Conservation (phyloP, 148 eudicot species). For the Vaccinium myrtillus region DNA sequence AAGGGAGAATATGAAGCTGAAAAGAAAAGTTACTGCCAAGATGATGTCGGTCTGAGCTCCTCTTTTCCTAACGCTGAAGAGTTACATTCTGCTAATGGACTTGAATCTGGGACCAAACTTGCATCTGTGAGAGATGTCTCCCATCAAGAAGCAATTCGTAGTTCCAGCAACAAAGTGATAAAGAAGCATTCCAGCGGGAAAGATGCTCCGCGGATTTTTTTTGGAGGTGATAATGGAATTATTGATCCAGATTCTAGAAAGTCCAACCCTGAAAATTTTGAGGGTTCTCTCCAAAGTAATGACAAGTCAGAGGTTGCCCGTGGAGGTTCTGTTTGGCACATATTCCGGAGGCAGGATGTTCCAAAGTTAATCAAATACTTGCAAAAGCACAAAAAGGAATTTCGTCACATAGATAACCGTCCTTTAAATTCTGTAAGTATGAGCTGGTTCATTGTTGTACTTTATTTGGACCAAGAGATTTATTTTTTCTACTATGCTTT, state of each 20-base stretch:
- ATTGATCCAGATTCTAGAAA: background rate
- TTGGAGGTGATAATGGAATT: background rate
- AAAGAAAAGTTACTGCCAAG: background rate
- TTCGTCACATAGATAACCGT: conserved; percentile 52
- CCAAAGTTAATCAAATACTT: conserved; percentile 62
- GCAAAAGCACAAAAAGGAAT: conserved; percentile 57
- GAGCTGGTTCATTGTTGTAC: background rate
- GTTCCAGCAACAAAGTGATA: background rate
- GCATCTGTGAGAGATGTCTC: background rate
- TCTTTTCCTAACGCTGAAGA: background rate
- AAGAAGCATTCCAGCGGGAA: background rate
- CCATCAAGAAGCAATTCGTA: conserved; percentile 7
- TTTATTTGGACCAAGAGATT: background rate
- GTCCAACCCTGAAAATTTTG: background rate
- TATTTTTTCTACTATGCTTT: background rate
- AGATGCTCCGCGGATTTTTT: conserved; percentile 1
- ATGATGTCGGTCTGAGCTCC: background rate
- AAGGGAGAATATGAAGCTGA: background rate
- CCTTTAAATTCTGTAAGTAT: conserved; percentile 58
- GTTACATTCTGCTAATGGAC: conserved; percentile 7
- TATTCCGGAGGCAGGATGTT: conserved; percentile 81
- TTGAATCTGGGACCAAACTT: background rate
- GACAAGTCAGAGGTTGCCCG: conserved; percentile 11
- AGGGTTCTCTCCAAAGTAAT: background rate
- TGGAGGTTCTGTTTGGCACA: conserved; percentile 87